Evolutionary conservation across 345 rosid genomes (phyloP), one percentile per base, ranked within the genome.

Genomic region (Lepidium aucheri): DNA sequence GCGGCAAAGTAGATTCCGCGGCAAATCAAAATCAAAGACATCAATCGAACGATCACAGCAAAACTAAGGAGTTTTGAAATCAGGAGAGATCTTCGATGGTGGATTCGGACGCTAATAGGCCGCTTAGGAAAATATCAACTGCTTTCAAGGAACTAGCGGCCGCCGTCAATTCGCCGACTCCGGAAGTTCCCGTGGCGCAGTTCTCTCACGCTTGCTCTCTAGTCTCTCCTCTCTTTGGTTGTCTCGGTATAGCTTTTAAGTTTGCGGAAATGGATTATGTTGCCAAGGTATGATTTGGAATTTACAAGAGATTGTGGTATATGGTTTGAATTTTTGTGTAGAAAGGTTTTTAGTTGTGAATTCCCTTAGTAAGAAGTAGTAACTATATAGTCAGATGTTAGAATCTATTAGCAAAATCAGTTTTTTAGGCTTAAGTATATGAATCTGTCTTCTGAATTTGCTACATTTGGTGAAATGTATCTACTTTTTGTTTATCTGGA

Each of bases 231-330:
- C 97, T 90, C 41, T 86, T 94, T 53, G 90, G 90, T 22, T 88
- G 96, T 76, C 74, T 94, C 16, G 97, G 99, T 28, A 82, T 94
- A 59, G 98, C 98, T 55, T 93, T 93, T 80, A 94, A 90, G 80
- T 94, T 94, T 65, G 99, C 96, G 0, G 96, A 94, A 72, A 80
- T 83, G 92, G 97, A 94, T 67, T 94, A 88, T 39, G 96, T 90
- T n/a, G 88, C 96, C 67, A 90, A 94, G 92, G 98, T 91, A 38
- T 13, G 76, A 13, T 49, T 51, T 14, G 0, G 8, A 65, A 58
- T 0, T 42, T 42, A 54, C 16, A 51, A 16, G 30, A 47, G 44
- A 39, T 53, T 3, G 16, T 52, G 2, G 0, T 38, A 14, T 14
- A 63, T 2, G 9, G 22, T 22, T 38, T 6, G 30, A 35, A 13